Evolutionary conservation across 331 rosid genomes (phyloP), one percentile per base, ranked within the genome.

Genomic region (Quercus phellos): DNA sequence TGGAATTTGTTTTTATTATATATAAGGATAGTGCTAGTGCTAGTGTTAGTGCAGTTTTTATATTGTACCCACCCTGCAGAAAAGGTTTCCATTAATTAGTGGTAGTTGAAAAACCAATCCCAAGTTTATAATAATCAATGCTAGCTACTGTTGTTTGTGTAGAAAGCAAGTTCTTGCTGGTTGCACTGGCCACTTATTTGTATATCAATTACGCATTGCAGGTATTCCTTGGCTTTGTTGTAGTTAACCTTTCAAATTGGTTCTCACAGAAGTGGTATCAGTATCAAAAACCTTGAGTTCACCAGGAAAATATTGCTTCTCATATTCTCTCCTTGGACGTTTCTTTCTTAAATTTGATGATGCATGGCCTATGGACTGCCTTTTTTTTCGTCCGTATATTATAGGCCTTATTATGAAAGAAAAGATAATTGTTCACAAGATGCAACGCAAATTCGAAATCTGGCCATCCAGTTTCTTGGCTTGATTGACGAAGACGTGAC

Each of bases 161-260:
- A 32, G 51, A 66, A 18, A 35, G 26, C 64, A 24, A 68, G 35
- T 55, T 76, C 69, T 73, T 75, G 79, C 78, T 68, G 26, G 56
- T 78, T 75, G 4, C 13, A 56, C 29, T 6, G 46, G 46, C 11
- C 64, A 21, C 17, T 58, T 21, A 21, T 22, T 4, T 21, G 42
- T 63, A 19, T 27, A 30, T 5, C 19, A 35, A 66, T 34, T 18
- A 29, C 32, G 27, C 19, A 14, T 38, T 88, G 87, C 92, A 92
- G 99, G 99, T 95, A 35, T 91, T 95, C 87, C 90, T 87, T 56
- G 98, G 99, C 34, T 95, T 95, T 86, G 91, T 95, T 35, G 90
- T 95, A 74, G 99, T 98, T 38, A 95, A 91, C 86, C 76, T 92
- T 77, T 86, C 98, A 43, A 93, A 86, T 22, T 85, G 90, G 94